A percentile compares a stretch with the other conserved stretches of the same genome.
These are phyloP conservation scores for Hylodesmum podocarpum DNA, from an alignment of 306 rosid genomes.

Conservation along the genomic window DNA sequence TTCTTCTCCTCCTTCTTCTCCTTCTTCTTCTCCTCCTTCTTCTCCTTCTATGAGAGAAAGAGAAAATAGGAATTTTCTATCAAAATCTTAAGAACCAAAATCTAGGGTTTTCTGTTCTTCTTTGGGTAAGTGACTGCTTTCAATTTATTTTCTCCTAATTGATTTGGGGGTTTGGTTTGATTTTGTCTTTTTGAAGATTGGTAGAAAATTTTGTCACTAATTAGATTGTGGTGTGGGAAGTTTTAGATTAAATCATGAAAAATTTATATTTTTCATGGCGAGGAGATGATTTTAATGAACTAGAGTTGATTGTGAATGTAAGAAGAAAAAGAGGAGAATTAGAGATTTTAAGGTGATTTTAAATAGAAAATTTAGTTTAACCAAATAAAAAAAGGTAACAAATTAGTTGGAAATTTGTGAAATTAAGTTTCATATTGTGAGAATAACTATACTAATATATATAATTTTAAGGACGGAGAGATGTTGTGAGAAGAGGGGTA, in stretches of 20 bases:
- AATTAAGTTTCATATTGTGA: constrained; percentile 7
- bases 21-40: no score
- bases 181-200: constrained; percentile 22
- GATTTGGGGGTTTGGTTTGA: constrained; percentile 14
- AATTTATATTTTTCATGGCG: neutral
- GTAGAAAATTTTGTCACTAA: constrained; percentile 29
- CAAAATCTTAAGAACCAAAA: constrained; percentile 51
- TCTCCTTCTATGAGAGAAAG: no score
- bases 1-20: no score
- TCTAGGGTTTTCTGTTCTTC: constrained; percentile 45
- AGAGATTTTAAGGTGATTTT: neutral
- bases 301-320: constrained; percentile 27
- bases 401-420: constrained; percentile 12
- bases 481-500: no score
- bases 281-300: constrained; percentile 22
- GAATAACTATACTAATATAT: no score
- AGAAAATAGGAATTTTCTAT: constrained; percentile 51
- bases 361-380: no score
- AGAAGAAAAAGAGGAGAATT: constrained; percentile 18
- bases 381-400: no score
- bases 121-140: constrained; percentile 33
- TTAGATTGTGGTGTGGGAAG: constrained; percentile 23
- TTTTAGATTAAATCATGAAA: constrained; percentile 33
- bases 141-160: constrained; percentile 10
- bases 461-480: no score